phyloP scores from a whole-genome alignment of 108 stramenopile species.

The Cyclotella distinguenda region DNA sequence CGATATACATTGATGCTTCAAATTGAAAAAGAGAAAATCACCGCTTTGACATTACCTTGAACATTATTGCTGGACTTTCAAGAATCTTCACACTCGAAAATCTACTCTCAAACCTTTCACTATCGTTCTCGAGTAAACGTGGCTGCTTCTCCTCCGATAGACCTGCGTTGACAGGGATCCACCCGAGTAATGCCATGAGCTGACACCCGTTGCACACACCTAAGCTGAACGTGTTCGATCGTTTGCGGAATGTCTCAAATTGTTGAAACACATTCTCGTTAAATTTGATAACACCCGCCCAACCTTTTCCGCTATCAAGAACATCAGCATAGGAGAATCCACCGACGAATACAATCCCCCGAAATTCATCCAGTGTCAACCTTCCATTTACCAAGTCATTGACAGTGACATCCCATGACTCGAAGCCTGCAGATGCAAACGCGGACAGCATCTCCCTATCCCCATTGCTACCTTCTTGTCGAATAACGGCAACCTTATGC shows the following conservation, averaged over 20 bases:
- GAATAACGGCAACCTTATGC: slow-evolving; percentile 94
- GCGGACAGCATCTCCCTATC: slow-evolving; percentile 98
- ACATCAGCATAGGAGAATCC: slow-evolving; percentile 99
- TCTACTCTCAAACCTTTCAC: slow-evolving; percentile 96
- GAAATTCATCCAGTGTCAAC: slow-evolving; percentile 85
- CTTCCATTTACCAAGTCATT: slow-evolving; percentile 80
- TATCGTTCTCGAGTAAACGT: slow-evolving; percentile 94
- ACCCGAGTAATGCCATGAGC: slow-evolving; percentile 98
- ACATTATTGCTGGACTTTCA: slow-evolving; percentile 82
- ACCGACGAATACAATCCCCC: slow-evolving; percentile 95
- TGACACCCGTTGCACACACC: slow-evolving; percentile 99
- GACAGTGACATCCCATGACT: slow-evolving; percentile 96
- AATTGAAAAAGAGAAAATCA: not conserved
- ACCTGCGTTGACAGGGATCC: slow-evolving; percentile 87
- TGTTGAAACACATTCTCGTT: slow-evolving; percentile 90
- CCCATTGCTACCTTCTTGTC: slow-evolving; percentile 99
- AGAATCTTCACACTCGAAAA: slow-evolving; percentile 87
- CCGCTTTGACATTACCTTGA: slow-evolving; percentile 40
- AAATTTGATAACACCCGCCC: slow-evolving; percentile 98
- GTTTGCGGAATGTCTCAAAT: slow-evolving; percentile 91
- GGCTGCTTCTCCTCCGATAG: slow-evolving; percentile 88
- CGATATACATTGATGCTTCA: not conserved
- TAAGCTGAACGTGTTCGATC: slow-evolving; percentile 95
- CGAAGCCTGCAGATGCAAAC: slow-evolving; percentile 94
- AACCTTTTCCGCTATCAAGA: slow-evolving; percentile 97